Base-by-base conservation (phyloP, 345 rosid genomes). In the Crucihimalaya himalaica region DNA sequence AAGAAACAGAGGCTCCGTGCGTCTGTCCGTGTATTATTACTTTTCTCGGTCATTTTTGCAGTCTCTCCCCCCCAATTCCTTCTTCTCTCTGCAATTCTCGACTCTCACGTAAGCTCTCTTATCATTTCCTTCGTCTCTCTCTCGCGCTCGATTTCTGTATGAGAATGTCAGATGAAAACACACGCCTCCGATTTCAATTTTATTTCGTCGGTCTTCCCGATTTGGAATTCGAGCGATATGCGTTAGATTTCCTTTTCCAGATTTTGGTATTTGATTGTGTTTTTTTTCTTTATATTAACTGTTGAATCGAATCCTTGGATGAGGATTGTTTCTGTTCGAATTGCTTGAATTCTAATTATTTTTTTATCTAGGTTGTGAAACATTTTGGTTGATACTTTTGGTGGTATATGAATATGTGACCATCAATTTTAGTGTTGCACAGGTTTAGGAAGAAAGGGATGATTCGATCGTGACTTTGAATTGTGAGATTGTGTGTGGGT, bases 41-140 rank as follows among this genome's bases (percentile, higher is more conserved):
- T 12, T 45, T 56, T 66, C 4, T 37, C 18, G 78, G 66, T 66
- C 72, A 56, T 74, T 66, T 66, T 66, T 10, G 59, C 68, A 74
- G 43, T 35, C 18, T 20, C 37, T 66, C 43, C n/a, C 43, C n/a
- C 15, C 52, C 52, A 66, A 37, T 35, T 54, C 18, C 25, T 7
- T 66, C 60, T 47, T 47, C 51, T 74, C 42, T 58, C 29, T 0
- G 2, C 9, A 47, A 18, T 48, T 5, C 23, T 15, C 42, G 21
- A 69, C 46, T 45, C 68, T 57, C 59, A 59, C 37, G 78, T 73
- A 74, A 66, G 78, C 53, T 74, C 78, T 57, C 72, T 73, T 8
- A n/a, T 55, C 51, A 47, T 58, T 1, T 39, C 16, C 42, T 27
- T 55, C 32, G 1, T 62, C 71, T 11, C 32, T 57, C 23, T 34